Conservation (phyloP, 306 rosid species). For the Canavalia ensiformis region DNA sequence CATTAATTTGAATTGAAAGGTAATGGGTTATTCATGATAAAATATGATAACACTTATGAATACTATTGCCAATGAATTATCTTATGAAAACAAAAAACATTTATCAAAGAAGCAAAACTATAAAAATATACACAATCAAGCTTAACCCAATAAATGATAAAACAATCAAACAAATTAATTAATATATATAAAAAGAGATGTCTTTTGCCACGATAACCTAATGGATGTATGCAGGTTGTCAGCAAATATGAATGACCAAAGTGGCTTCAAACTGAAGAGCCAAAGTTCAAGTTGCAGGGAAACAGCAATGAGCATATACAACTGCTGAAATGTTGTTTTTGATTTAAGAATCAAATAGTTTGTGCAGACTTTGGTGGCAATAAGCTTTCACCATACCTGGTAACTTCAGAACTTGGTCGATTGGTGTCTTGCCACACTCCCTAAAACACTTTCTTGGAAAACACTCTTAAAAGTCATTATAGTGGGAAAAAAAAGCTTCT, state of each 20-base stretch:
- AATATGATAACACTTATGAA: slow-evolving; percentile 45
- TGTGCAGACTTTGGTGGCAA: slow-evolving; percentile 72
- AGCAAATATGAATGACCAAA: slow-evolving; percentile 84
- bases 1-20: slow-evolving; percentile 41
- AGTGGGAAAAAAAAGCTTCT: slow-evolving; percentile 8
- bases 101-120: slow-evolving; percentile 37
- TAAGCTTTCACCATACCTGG: slow-evolving; percentile 91
- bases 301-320: slow-evolving; percentile 85
- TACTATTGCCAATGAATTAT: slow-evolving; percentile 41
- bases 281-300: slow-evolving; percentile 89
- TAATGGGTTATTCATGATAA: slow-evolving; percentile 44
- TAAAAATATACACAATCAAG: slow-evolving; percentile 44
- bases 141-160: slow-evolving; percentile 41
- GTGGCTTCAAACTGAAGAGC: slow-evolving; percentile 92
- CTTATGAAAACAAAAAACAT: slow-evolving; percentile 13
- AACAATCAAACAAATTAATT: slow-evolving; percentile 43
- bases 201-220: slow-evolving; percentile 83
- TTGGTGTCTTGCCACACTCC: slow-evolving; percentile 83
- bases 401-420: slow-evolving; percentile 94
- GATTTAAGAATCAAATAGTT: slow-evolving; percentile 67
- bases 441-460: slow-evolving; percentile 52
- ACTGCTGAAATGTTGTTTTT: slow-evolving; percentile 87
- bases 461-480: slow-evolving; percentile 38
- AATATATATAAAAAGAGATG: slow-evolving; percentile 60
- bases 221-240: slow-evolving; percentile 97